Base-by-base conservation (phyloP, 441 rosid species). In the Melastoma candidum region DNA sequence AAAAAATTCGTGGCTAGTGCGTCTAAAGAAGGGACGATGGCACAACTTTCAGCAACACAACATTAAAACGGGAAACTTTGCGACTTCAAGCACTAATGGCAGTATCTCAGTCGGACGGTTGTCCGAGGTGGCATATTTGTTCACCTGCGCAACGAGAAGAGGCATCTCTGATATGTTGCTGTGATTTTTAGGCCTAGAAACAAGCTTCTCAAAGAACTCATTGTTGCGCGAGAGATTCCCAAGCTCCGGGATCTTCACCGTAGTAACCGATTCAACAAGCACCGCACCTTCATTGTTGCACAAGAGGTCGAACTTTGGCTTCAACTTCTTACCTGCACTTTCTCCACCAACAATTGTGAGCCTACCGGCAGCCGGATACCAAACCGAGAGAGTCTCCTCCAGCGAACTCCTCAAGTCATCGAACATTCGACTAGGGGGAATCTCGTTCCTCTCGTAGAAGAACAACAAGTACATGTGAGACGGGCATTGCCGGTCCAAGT, bases 401-500 rank as follows among this genome's bases (percentile, higher is more conserved):
- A 82, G 52, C 24, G 82, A 79, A 47, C 73, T 63, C 65, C 74
- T 77, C 66, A 81, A 71, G 68, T 65, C 57, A 12, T 70, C 59
- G 44, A 77, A 80, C 51, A 77, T 69, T 0, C 61, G 65, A 44
- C 53, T 69, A 25, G 66, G 51, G 0, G 78, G 55, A 36, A 61
- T 26, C 22, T 26, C 46, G 49, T 51, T 74, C 68, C 24, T 57
- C 46, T 71, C 72, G 75, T 80, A 80, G 66, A 82, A 78, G 72
- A 85, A 80, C 49, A 82, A 82, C 47, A 75, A 54, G 69, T 77
- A 75, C 90, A 80, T 74, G 49, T 78, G 82, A 48, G 54, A 26
- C 7, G 95, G 84, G 66, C 85, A 80, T 57, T 85, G 85, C 67
- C 85, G 68, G 73, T 85, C 94, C 65, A 82, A 73, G 63, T 77